Conservation (phyloP, 306 rosid genomes). For the Ammopiptanthus mongolicus region DNA sequence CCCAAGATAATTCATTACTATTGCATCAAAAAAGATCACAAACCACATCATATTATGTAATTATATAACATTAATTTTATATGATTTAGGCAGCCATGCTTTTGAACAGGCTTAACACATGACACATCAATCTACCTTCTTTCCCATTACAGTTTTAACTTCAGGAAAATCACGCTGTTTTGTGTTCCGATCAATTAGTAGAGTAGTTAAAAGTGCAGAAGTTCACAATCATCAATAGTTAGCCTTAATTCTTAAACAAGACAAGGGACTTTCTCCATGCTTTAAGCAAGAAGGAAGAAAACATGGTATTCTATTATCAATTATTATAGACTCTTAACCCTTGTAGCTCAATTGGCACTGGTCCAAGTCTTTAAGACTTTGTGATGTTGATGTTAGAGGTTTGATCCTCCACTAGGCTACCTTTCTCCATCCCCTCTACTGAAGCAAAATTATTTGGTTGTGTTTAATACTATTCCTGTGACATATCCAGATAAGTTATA, state of each 20-base stretch:
- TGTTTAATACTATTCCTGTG: neutral
- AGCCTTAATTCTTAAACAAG: neutral
- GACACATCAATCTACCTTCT: neutral
- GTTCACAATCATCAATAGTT: neutral
- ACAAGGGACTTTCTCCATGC: neutral
- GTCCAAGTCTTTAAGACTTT: neutral
- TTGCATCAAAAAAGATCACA: neutral
- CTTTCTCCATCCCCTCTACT: neutral
- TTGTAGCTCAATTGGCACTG: neutral
- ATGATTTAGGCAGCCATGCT: neutral
- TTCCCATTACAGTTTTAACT: neutral
- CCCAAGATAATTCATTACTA: slow-evolving; percentile 13
- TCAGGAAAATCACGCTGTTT: neutral
- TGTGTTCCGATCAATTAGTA: neutral
- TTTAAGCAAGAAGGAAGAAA: neutral
- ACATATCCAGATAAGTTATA: slow-evolving; percentile 3
- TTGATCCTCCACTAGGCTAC: neutral
- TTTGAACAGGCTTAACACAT: slow-evolving; percentile 11
- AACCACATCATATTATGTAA: neutral
- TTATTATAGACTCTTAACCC: neutral
- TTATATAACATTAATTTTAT: neutral
- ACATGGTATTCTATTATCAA: neutral
- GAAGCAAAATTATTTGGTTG: neutral
- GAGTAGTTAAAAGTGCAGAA: neutral
- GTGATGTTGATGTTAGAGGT: neutral